Conservation (phyloP, 805 yeast genomes). For the Candida golubevii region DNA sequence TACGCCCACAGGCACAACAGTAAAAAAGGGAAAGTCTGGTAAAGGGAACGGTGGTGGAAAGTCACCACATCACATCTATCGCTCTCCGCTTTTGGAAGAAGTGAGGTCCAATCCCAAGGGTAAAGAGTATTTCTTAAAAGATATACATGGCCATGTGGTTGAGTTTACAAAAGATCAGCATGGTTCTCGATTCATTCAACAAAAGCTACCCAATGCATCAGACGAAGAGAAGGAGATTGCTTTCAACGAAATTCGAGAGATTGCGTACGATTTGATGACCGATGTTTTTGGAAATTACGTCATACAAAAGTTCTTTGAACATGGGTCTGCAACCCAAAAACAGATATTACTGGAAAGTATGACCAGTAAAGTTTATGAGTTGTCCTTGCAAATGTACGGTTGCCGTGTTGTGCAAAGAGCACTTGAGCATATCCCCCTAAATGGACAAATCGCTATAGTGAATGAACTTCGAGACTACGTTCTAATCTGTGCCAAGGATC, state of each 20-base stretch:
- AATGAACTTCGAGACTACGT: conserved; percentile 72
- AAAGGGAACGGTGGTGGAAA: conserved; percentile 18
- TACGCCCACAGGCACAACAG: conserved; percentile 5
- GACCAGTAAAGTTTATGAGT: conserved; percentile 66
- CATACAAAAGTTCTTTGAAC: conserved; percentile 88
- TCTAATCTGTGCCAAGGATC: conserved; percentile 63
- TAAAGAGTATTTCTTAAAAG: conserved; percentile 59
- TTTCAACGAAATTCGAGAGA: conserved; percentile 76
- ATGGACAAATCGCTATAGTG: conserved; percentile 64
- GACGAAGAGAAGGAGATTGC: conserved; percentile 73
- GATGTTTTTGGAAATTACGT: conserved; percentile 98
- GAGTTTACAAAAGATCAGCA: conserved; percentile 96
- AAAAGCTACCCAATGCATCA: conserved; percentile 61
- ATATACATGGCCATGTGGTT: conserved; percentile 79
- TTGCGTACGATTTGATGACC: conserved; percentile 76
- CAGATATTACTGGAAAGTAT: conserved; percentile 62
- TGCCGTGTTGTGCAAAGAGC: conserved; percentile 97
- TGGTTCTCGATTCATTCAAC: conserved; percentile 96
- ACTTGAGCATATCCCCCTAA: conserved; percentile 61
- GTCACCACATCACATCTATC: conserved; percentile 46
- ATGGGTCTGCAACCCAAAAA: conserved; percentile 68
- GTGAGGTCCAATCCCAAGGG: conserved; percentile 64
- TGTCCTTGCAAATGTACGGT: conserved; percentile 94
- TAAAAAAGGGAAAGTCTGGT: conserved; percentile 12
- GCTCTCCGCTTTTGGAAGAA: conserved; percentile 81